phyloP scores from a whole-genome alignment of 768 basidiomycete genomes.

The Lanmaoa pseudosensibilis region DNA sequence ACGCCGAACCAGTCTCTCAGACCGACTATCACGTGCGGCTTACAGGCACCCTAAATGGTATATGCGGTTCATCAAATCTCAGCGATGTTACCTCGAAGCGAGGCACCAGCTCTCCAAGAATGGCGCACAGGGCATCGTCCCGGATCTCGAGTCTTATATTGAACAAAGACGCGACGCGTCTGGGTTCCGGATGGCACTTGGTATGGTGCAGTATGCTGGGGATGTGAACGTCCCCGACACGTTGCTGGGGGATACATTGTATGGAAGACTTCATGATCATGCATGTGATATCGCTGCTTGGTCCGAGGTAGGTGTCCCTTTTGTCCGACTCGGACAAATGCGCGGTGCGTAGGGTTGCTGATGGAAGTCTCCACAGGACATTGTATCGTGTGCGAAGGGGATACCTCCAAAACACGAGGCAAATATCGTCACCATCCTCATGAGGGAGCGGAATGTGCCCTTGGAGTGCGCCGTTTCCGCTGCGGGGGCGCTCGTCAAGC shows the following conservation, averaged over 20 bases:
- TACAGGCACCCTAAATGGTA: slow-evolving; percentile 42
- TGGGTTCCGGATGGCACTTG: slow-evolving; percentile 50
- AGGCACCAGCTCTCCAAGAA: slow-evolving; percentile 31
- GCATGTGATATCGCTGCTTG: slow-evolving; percentile 53
- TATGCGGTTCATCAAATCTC: slow-evolving; percentile 39
- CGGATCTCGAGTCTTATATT: slow-evolving; percentile 49
- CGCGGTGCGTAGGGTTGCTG: not conserved
- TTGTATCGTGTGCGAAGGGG: slow-evolving; percentile 51
- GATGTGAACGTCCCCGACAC: slow-evolving; percentile 41
- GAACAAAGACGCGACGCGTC: slow-evolving; percentile 46
- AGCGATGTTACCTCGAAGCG: slow-evolving; percentile 36
- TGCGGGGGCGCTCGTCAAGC: slow-evolving; percentile 27
- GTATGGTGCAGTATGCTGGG: slow-evolving; percentile 52
- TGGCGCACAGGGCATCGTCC: slow-evolving; percentile 23
- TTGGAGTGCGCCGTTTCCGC: slow-evolving; percentile 45
- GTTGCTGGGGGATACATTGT: slow-evolving; percentile 23
- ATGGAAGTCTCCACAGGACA: slow-evolving; percentile 43
- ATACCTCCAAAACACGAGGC: slow-evolving; percentile 38
- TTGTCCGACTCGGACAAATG: too few species aligned
- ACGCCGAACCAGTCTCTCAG: slow-evolving; percentile 36
- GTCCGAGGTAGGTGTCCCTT: slow-evolving; percentile 46
- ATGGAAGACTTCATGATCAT: slow-evolving; percentile 37
- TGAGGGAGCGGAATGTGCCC: slow-evolving; percentile 42
- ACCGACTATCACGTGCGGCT: slow-evolving; percentile 37
- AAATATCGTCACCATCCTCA: slow-evolving; percentile 54